phyloP scores from a whole-genome alignment of 495 filamentous ascomycete genomes.

The Stereocaulon alpinum region DNA sequence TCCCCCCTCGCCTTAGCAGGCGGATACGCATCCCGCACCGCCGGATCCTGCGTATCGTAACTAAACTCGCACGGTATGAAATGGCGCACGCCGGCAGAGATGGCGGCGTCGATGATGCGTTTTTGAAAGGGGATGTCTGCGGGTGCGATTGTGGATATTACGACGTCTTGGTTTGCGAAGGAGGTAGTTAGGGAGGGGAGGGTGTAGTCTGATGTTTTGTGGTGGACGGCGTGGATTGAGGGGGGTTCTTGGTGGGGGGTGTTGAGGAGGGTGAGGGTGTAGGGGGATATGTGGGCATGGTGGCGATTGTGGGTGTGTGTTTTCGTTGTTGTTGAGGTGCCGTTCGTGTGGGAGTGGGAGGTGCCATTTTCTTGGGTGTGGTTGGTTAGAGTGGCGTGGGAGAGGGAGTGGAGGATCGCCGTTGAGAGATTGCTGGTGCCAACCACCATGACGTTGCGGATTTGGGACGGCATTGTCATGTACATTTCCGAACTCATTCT shows the following conservation, averaged over 20 bases:
- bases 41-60: constrained; percentile 34
- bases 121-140: constrained; percentile 25
- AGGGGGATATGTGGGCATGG: not conserved
- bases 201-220: not conserved
- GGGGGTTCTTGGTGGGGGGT: not conserved
- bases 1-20: not conserved
- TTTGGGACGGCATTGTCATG: too few species aligned
- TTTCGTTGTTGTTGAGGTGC: too few species aligned
- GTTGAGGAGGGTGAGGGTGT: not conserved
- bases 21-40: constrained; percentile 6
- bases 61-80: constrained; percentile 45
- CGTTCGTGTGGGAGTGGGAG: too few species aligned
- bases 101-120: constrained; percentile 39
- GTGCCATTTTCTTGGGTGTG: too few species aligned
- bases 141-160: constrained; percentile 28
- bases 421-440: too few species aligned
- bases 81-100: constrained; percentile 39
- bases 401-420: too few species aligned
- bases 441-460: too few species aligned
- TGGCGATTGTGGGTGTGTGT: not conserved
- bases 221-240: not conserved
- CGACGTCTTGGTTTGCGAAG: constrained; percentile 30
- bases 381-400: too few species aligned
- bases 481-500: too few species aligned
- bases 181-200: constrained; percentile 6